Percentiles rank a stretch among this genome's conserved stretches.
Evolutionary conservation across 2,329 filamentous ascomycete species (phyloP).

Genomic region (Niveomyces coronatus): DNA sequence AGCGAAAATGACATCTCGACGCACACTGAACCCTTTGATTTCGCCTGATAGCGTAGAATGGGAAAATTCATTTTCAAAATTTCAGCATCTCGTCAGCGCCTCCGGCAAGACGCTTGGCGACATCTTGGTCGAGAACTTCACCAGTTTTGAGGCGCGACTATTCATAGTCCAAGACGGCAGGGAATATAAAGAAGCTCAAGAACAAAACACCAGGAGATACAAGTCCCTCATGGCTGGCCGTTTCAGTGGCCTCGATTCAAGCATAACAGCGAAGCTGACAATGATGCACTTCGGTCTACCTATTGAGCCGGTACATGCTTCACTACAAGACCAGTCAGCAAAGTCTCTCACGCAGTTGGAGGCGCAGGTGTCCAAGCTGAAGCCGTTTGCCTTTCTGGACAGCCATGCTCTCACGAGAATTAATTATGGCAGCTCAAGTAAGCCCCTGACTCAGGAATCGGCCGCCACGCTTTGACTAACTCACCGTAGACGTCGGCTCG

Average conservation of each 20-base stretch:
- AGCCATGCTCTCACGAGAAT: not conserved
- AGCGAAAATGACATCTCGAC: not conserved
- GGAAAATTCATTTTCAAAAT: slow-evolving; percentile 20
- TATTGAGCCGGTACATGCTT: slow-evolving; percentile 25
- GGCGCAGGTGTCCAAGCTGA: not conserved
- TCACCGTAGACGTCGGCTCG: not conserved
- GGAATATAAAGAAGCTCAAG: slow-evolving; percentile 23
- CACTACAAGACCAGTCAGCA: slow-evolving; percentile 14
- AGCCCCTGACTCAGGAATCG: not conserved
- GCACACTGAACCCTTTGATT: slow-evolving; percentile 15
- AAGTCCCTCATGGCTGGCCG: slow-evolving; percentile 18
- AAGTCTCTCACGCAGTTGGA: not conserved
- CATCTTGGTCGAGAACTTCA: slow-evolving; percentile 25
- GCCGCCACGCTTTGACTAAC: not conserved
- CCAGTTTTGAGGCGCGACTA: slow-evolving; percentile 22
- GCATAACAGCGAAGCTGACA: slow-evolving; percentile 31
- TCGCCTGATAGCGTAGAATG: slow-evolving; percentile 15
- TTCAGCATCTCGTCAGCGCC: slow-evolving; percentile 17
- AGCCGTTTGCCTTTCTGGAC: not conserved
- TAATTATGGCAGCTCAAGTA: not conserved
- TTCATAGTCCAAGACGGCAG: slow-evolving; percentile 19
- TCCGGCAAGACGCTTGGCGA: slow-evolving; percentile 16
- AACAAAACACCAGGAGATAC: slow-evolving; percentile 21
- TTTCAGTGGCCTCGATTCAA: slow-evolving; percentile 19
- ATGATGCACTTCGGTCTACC: slow-evolving; percentile 38